phyloP scores from a whole-genome alignment of 768 basidiomycete genomes.

The Vishniacozyma victoriae region DNA sequence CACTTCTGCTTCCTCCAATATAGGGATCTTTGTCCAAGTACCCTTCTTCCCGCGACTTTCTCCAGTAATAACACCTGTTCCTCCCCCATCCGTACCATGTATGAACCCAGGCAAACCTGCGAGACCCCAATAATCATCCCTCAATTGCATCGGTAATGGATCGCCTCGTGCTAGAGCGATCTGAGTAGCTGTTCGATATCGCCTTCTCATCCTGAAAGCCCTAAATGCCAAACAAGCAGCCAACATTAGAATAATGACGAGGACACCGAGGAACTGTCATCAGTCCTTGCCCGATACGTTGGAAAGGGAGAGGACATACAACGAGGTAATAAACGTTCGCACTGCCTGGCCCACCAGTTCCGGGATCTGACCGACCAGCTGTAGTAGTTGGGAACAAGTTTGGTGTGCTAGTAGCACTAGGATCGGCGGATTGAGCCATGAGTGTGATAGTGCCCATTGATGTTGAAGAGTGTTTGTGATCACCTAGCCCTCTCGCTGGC shows the following conservation, averaged over 20 bases:
- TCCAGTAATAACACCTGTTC: too few relatives aligned
- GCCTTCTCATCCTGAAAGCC: slow-evolving; percentile 24
- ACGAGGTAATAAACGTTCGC: slow-evolving; percentile 39
- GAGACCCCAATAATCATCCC: slow-evolving; percentile 31
- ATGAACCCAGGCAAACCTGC: slow-evolving; percentile 19
- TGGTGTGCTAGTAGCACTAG: too few relatives aligned
- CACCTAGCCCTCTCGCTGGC: too few relatives aligned
- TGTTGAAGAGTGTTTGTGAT: too few relatives aligned
- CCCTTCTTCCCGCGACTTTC: too few relatives aligned
- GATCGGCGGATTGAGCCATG: too few relatives aligned
- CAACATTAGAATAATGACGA: slow-evolving; percentile 26
- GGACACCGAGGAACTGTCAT: slow-evolving; percentile 34
- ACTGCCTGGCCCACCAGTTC: slow-evolving; percentile 1
- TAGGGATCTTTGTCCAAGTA: too few relatives aligned
- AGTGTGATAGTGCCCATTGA: too few relatives aligned
- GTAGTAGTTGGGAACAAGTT: slow-evolving; percentile 28
- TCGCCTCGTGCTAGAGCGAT: slow-evolving; percentile 34
- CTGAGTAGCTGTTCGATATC: slow-evolving; percentile 34
- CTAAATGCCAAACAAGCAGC: slow-evolving; percentile 28
- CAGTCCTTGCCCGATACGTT: background rate
- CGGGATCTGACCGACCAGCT: background rate
- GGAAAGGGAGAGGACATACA: slow-evolving; percentile 16
- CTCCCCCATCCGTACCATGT: too few relatives aligned
- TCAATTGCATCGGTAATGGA: slow-evolving; percentile 10
- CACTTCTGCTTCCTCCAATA: too few relatives aligned